Evolutionary conservation across 2,329 filamentous ascomycete species (phyloP), one percentile per base, ranked within the genome.

Genomic region (Aspergillaceae sp.): DNA sequence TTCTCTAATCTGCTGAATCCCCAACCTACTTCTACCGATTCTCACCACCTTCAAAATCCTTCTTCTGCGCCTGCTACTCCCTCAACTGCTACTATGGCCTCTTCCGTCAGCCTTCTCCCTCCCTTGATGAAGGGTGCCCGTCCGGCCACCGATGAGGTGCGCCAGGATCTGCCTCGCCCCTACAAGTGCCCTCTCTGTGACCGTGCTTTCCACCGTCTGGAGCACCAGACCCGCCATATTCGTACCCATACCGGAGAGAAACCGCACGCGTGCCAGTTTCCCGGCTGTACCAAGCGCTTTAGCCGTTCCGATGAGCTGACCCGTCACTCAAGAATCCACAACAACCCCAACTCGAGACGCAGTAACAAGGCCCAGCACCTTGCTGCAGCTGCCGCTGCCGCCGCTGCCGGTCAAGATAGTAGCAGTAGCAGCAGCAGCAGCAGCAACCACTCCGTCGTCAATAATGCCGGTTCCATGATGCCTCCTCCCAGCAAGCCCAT

Each of bases 141-240:
- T 41, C 79, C 81, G 40, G 75, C 75, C 54, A 77, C 82, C 48
- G 80, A 87, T 61, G 65, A 68, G 51, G 58, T 63, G 29, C 79
- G 69, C 69, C 87, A 77, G 75, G 91, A 97, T 69, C 80, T 97
- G 45, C 92, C 92, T 49, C 84, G 92, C 47, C 91, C 91, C 0
- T 98, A 98, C 82, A 97, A 97, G 76, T 98, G 91, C 70, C 90
- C 91, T 50, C 80, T 98, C 52, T 98, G 92, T 75, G 91, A 96
- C 62, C 94, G 96, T 78, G 91, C 92, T 50, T 98, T 98, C 73
- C 92, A 97, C 76, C 88, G 92, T 52, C 78, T 98, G 37, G 91
- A 97, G 74, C 91, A 97, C 68, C 91, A 96, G 76, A 84, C 80
- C 49, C 71, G 83, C 59, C 91, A 98, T 70, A 97, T 97, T 64